phyloP scores from a whole-genome alignment of 805 yeast species.

The Teunomyces gatunensis region DNA sequence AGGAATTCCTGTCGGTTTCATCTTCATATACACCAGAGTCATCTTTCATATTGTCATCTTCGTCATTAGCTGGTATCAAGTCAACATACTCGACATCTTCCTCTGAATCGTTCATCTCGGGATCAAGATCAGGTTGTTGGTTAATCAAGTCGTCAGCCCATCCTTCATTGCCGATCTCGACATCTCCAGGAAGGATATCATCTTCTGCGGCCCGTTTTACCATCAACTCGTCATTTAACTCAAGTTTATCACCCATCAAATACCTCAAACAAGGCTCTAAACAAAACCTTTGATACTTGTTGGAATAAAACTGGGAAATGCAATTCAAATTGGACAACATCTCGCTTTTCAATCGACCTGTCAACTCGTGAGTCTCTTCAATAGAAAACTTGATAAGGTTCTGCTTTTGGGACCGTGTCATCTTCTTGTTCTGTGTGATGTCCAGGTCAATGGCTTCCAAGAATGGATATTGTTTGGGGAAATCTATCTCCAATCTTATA shows the following conservation, averaged over 20 bases:
- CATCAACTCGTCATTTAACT: slow-evolving; percentile 35
- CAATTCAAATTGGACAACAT: slow-evolving; percentile 52
- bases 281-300: slow-evolving; percentile 58
- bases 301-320: slow-evolving; percentile 56
- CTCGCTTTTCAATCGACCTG: slow-evolving; percentile 45
- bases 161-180: slow-evolving; percentile 39
- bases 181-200: slow-evolving; percentile 20
- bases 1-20: not conserved
- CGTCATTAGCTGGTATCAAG: slow-evolving; percentile 34
- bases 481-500: slow-evolving; percentile 63
- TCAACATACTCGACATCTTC: slow-evolving; percentile 24
- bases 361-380: slow-evolving; percentile 76
- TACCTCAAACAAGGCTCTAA: slow-evolving; percentile 76
- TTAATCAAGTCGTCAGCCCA: slow-evolving; percentile 43
- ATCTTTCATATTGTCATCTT: slow-evolving; percentile 32
- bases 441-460: slow-evolving; percentile 41
- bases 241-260: slow-evolving; percentile 75
- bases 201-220: slow-evolving; percentile 16
- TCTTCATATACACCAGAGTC: slow-evolving; percentile 16
- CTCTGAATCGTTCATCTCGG: slow-evolving; percentile 23
- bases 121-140: slow-evolving; percentile 29
- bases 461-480: slow-evolving; percentile 74
- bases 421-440: slow-evolving; percentile 11
- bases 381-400: slow-evolving; percentile 48
- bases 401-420: slow-evolving; percentile 18